Base-by-base conservation (phyloP, 2,329 filamentous ascomycete genomes). In the Alternaria brassicae region DNA sequence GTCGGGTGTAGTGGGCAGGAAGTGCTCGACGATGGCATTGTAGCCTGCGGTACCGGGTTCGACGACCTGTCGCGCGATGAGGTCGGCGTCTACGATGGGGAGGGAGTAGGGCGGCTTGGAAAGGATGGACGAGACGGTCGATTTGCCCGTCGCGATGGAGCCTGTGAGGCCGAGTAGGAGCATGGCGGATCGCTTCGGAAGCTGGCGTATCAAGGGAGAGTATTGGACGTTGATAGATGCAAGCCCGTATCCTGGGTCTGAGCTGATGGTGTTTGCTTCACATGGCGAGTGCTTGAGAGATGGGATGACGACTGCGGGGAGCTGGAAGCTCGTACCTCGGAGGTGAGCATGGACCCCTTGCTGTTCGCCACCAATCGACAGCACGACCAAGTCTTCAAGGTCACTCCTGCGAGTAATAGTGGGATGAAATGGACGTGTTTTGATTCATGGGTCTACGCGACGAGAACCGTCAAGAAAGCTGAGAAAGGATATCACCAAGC, bases 141-240 rank as follows among this genome's bases (percentile, higher is more conserved):
- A 97, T 86, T 99, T 99, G 77, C 95, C 95, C 6, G 95, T 99
- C 61, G 95, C 95, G 75, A 99, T 98, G 61, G 93, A 97, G 76
- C 95, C 95, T 8, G 95, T 99, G 25, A 99, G 88, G 57, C 95
- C 95, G 71, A 99, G 93, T 72, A 99, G 88, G 48, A 98, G 87
- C 95, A 98, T 98, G 17, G 39, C 68, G 59, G 12, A n/a, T 19
- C 12, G 13, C 17, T 28, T 48, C 30, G 21, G 44, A n/a, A 32
- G 44, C 19, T 39, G 8, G 19, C 19, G 19, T 40, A 9, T 23
- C 12, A 23, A 8, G 2, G 13, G 12, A 23, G 21, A 36, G n/a
- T n/a, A n/a, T 10, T n/a, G n/a, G 13, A 25, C 23, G 13, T 2
- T 32, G 21, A 21, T n/a, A 1, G 32, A 4, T 34, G 44, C 28